Evolutionary conservation across 371 early-diverging fungal species (phyloP).

Genomic region (Mortierella sp.): DNA sequence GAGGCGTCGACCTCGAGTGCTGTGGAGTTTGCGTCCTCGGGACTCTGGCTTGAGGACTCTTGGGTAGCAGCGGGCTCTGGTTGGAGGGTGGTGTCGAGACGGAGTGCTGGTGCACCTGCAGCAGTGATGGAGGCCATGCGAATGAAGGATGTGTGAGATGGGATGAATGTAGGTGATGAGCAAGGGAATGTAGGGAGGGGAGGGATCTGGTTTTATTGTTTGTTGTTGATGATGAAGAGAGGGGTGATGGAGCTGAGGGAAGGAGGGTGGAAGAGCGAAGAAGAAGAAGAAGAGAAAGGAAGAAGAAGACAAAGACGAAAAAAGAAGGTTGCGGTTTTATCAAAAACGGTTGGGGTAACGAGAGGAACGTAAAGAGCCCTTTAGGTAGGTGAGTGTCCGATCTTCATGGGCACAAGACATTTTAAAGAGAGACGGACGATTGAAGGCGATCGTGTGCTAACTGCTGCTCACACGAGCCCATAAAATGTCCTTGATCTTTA

Average conservation of each 20-base stretch:
- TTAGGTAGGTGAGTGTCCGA: not conserved
- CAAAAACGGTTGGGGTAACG: constrained; percentile 1
- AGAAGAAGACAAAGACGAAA: not conserved
- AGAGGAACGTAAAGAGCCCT: not conserved
- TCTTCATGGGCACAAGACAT: not conserved
- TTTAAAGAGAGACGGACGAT: not conserved
- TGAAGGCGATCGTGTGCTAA: not conserved
- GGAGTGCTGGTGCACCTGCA: not conserved
- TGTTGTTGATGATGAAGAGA: not conserved
- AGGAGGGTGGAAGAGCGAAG: not conserved
- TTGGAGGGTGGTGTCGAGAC: constrained; percentile 1
- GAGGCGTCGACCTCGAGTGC: constrained; percentile 41
- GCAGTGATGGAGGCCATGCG: not conserved
- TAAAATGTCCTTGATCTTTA: not conserved
- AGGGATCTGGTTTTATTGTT: too few relatives aligned
- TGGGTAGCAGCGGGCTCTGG: not conserved
- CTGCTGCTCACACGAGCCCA: not conserved
- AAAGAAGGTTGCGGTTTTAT: not conserved
- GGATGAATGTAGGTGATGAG: not conserved
- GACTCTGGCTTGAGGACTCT: not conserved
- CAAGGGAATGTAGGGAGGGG: not conserved
- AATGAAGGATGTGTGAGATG: too few relatives aligned
- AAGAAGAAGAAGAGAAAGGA: not conserved
- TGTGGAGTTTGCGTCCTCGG: constrained; percentile 11
- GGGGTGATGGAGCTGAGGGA: not conserved